Base-by-base conservation (phyloP, 169 alveolate species). In the Besnoitia besnoiti region DNA sequence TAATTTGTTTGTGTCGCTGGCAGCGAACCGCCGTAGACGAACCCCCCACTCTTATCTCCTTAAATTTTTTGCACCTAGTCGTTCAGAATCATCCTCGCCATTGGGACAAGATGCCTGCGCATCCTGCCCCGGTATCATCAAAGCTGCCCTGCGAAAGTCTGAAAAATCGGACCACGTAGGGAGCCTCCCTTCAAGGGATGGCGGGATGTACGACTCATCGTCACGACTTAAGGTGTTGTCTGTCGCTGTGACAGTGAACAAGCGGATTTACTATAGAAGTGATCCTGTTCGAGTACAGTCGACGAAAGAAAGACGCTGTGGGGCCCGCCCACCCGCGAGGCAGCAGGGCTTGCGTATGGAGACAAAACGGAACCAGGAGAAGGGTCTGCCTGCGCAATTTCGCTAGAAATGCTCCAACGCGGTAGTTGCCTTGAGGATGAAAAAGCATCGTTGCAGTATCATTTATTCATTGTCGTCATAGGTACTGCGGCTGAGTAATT, bases 41-140 rank as follows among this genome's bases (percentile, higher is more conserved):
- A n/a, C n/a, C n/a, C n/a, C n/a, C n/a, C n/a, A n/a, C n/a, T n/a
- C n/a, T n/a, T n/a, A n/a, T n/a, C n/a, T n/a, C n/a, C 0, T 55
- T 55, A 10, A 73, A 85, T n/a, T n/a, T n/a, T 94, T 98, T 94
- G 99, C n/a, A n/a, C n/a, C n/a, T n/a, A n/a, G n/a, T 96, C 89
- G 98, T 95, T 51, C 91, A 89, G 94, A 92, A 61, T 93, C 92
- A 85, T 85, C 91, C 92, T 67, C 90, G 76, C 93, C 93, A 80
- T 51, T 39, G 93, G 90, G 46, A 51, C 50, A n/a, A 76, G 30
- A 42, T 67, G 51, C 85, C 40, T 77, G 84, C 85, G 55, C 93
- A 47, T 24, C 24, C 87, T 35, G 61, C 50, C 47, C 93, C 93
- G 30, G 49, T 61, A 90, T 90, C 93, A 90, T 90, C 93, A 90